Percentiles rank a stretch among this genome's conserved stretches.
Evolutionary conservation across 2,329 filamentous ascomycete species (phyloP).

Genomic region (Didymosphaeria variabile): DNA sequence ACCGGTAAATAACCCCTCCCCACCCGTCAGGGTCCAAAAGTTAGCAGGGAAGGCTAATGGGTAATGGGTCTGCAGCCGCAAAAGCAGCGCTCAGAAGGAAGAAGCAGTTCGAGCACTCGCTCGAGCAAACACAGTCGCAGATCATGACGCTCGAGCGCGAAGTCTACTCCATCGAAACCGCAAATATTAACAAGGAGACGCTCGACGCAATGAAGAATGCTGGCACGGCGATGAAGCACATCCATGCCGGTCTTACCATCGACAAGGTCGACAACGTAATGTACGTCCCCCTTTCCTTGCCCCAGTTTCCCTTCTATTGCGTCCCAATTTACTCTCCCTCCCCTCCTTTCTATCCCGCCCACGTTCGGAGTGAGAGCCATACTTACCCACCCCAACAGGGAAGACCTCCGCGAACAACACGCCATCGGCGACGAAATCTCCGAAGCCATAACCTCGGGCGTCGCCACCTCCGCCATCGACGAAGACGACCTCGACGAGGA

Average conservation of each 20-base stretch:
- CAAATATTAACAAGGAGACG: constrained; percentile 98
- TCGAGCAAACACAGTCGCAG: constrained; percentile 89
- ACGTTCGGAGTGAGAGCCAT: neutral
- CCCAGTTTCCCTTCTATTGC: too few species aligned
- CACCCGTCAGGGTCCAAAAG: too few species aligned
- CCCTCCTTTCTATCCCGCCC: neutral
- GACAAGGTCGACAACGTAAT: constrained; percentile 96
- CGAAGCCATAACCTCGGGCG: constrained; percentile 78
- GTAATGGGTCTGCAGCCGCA: constrained; percentile 68
- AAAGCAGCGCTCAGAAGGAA: constrained; percentile 91
- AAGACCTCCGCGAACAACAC: constrained; percentile 89
- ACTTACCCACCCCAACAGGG: constrained; percentile 65
- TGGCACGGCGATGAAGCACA: constrained; percentile 88
- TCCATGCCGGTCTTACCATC: constrained; percentile 88
- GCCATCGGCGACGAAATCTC: constrained; percentile 92
- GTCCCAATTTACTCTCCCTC: too few species aligned
- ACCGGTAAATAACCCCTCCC: constrained; percentile 69
- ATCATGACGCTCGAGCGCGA: constrained; percentile 94
- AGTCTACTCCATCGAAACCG: constrained; percentile 95
- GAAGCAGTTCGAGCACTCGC: constrained; percentile 90
- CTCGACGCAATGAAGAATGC: constrained; percentile 93
- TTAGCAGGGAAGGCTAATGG: neutral
- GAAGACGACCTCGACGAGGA: constrained; percentile 88
- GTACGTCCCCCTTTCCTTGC: constrained; percentile 74
- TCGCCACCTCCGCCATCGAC: constrained; percentile 76